These are phyloP conservation scores for Beauveria rudraprayagi DNA, from an alignment of 2,329 filamentous ascomycete genomes.

Conservation along the genomic window DNA sequence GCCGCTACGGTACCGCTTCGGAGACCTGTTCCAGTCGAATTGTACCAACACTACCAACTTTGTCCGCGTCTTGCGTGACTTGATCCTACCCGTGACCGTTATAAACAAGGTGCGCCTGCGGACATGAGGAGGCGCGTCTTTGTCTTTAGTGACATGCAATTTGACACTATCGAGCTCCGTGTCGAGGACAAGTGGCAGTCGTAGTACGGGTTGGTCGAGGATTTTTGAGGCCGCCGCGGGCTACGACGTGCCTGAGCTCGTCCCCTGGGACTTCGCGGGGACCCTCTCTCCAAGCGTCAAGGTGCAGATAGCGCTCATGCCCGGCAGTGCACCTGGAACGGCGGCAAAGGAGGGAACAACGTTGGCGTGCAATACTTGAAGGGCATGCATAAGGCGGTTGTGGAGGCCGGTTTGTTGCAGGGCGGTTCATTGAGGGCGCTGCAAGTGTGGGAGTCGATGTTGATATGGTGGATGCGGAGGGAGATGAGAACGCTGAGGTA, in stretches of 20 bases:
- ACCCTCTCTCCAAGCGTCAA: not conserved
- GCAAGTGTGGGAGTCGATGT: constrained; percentile 31
- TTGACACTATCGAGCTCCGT: constrained; percentile 26
- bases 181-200: constrained; percentile 28
- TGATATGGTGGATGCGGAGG: constrained; percentile 18
- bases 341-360: constrained; percentile 36
- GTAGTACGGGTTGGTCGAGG: constrained; percentile 42
- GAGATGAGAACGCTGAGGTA: constrained; percentile 13
- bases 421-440: constrained; percentile 21
- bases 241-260: constrained; percentile 50
- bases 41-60: constrained; percentile 39
- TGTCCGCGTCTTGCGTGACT: constrained; percentile 42
- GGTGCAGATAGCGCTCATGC: not conserved
- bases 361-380: constrained; percentile 51
- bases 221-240: constrained; percentile 35
- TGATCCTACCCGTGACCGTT: constrained; percentile 47
- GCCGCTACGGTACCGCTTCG: no score
- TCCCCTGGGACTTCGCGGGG: constrained; percentile 48
- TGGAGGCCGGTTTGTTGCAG: constrained; percentile 40
- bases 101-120: constrained; percentile 37
- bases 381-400: constrained; percentile 46
- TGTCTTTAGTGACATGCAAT: constrained; percentile 54
- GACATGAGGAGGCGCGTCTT: constrained; percentile 56
- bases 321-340: constrained; percentile 34
- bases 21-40: no score